phyloP scores from a whole-genome alignment of 2,329 filamentous ascomycete species.

The Colletotrichum noveboracense region DNA sequence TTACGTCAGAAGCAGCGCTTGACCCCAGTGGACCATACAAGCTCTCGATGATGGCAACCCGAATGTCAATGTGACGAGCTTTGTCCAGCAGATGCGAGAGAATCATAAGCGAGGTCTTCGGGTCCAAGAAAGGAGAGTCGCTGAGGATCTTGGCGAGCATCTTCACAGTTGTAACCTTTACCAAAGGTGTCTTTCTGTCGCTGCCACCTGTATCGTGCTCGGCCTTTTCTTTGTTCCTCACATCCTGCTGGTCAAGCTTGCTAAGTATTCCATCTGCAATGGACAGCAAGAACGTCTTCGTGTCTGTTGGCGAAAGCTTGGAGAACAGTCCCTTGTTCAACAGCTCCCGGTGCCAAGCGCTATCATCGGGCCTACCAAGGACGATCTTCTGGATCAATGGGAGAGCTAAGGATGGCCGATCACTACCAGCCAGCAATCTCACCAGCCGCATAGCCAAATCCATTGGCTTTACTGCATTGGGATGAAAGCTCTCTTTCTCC shows the following conservation, averaged over 20 bases:
- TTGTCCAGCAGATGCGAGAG: not conserved
- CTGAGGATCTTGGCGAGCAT: constrained; percentile 1
- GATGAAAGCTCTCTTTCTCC: not conserved
- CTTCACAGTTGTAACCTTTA: constrained; percentile 10
- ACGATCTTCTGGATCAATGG: not conserved
- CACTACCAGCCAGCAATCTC: not conserved
- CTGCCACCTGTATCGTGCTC: not conserved
- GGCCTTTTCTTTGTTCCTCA: not conserved
- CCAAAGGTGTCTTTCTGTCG: not conserved
- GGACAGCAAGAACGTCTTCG: not conserved
- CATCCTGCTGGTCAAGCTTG: not conserved
- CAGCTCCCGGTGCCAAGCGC: constrained; percentile 4
- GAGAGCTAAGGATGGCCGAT: not conserved
- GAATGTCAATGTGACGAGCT: not conserved
- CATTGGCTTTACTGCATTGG: not conserved
- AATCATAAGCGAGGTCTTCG: not conserved
- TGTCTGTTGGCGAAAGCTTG: not conserved
- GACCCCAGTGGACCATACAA: not conserved
- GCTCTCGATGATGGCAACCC: not conserved
- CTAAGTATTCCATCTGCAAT: not conserved
- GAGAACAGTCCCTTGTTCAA: not conserved
- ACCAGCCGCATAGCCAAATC: not conserved
- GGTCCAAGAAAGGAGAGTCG: not conserved
- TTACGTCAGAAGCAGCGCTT: not conserved
- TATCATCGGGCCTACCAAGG: not conserved